Percentiles rank a stretch among this genome's conserved stretches.
These are phyloP conservation scores for Malassezia dermatis DNA, from an alignment of 1,284 basidiomycete genomes.

Conservation along the genomic window DNA sequence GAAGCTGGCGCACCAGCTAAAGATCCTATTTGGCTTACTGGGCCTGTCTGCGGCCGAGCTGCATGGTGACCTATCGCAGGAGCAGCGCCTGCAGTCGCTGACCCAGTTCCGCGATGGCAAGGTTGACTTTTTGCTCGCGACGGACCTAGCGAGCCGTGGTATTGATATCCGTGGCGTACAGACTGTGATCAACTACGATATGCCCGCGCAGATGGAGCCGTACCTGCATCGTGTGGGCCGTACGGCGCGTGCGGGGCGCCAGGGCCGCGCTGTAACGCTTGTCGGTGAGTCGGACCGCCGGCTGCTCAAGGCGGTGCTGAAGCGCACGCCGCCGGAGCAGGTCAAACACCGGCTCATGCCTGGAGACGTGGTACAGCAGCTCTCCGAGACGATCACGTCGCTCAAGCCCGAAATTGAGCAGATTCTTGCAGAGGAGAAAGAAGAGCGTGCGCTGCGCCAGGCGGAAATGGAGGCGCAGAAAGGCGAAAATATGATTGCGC, in stretches of 20 bases:
- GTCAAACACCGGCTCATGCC: conserved; percentile 83
- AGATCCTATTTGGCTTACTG: conserved; percentile 78
- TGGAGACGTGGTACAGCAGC: conserved; percentile 63
- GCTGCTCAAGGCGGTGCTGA: conserved; percentile 90
- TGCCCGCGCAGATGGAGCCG: conserved; percentile 83
- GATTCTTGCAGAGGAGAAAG: conserved; percentile 82
- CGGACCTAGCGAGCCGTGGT: conserved; percentile 86
- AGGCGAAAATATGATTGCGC: conserved; percentile 88
- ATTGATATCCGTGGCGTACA: conserved; percentile 96
- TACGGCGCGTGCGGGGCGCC: conserved; percentile 84
- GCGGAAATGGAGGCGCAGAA: conserved; percentile 95
- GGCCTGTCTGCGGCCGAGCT: conserved; percentile 79
- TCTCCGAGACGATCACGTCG: conserved; percentile 61
- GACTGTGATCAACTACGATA: conserved; percentile 90
- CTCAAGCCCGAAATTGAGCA: conserved; percentile 71
- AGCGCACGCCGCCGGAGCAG: conserved; percentile 71
- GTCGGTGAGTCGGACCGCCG: conserved; percentile 93
- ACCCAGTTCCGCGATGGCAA: conserved; percentile 73
- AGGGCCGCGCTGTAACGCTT: conserved; percentile 87
- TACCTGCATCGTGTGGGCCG: conserved; percentile 94
- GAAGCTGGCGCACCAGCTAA: conserved; percentile 90
- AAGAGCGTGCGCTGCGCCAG: conserved; percentile 63
- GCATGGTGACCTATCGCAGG: conserved; percentile 89
- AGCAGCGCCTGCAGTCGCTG: conserved; percentile 76
- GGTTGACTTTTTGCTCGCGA: conserved; percentile 84